Evolutionary conservation across 306 rosid genomes (phyloP).

Genomic region (Psophocarpus tetragonolobus): DNA sequence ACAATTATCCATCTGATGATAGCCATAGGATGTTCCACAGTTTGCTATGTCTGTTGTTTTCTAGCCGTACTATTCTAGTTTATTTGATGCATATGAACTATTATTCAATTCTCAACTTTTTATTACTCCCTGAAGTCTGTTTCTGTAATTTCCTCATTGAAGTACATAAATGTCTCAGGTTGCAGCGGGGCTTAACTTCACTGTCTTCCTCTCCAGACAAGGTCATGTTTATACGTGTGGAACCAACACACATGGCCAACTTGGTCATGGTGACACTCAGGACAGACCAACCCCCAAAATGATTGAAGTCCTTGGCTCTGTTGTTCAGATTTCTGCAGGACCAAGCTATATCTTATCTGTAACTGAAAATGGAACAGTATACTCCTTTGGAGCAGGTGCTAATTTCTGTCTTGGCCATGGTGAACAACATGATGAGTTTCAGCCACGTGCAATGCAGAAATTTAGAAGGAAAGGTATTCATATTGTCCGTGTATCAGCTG

Average conservation of each 20-base stretch:
- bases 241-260: constrained; percentile 82
- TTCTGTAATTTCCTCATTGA: constrained; percentile 1
- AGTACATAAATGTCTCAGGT: constrained; percentile 54
- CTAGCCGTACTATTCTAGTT: not conserved
- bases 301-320: constrained; percentile 54
- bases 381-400: constrained; percentile 91
- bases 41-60: not conserved
- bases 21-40: not conserved
- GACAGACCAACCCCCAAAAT: constrained; percentile 75
- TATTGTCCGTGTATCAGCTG: constrained; percentile 83
- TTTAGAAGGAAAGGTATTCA: constrained; percentile 72
- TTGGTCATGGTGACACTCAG: constrained; percentile 77
- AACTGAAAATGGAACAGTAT: constrained; percentile 61
- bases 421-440: constrained; percentile 79
- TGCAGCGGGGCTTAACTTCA: constrained; percentile 85
- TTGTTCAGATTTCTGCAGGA: constrained; percentile 85
- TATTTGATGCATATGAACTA: not conserved
- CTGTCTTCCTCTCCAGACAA: constrained; percentile 79
- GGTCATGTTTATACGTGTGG: constrained; percentile 91
- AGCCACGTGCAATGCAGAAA: constrained; percentile 74
- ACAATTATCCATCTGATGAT: not conserved
- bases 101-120: not conserved
- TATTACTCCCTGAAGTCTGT: not conserved
- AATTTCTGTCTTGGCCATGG: constrained; percentile 98
- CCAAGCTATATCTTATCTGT: constrained; percentile 77